Evolutionary conservation across 148 eudicot genomes (phyloP).

Genomic region (Nyssa sinensis): DNA sequence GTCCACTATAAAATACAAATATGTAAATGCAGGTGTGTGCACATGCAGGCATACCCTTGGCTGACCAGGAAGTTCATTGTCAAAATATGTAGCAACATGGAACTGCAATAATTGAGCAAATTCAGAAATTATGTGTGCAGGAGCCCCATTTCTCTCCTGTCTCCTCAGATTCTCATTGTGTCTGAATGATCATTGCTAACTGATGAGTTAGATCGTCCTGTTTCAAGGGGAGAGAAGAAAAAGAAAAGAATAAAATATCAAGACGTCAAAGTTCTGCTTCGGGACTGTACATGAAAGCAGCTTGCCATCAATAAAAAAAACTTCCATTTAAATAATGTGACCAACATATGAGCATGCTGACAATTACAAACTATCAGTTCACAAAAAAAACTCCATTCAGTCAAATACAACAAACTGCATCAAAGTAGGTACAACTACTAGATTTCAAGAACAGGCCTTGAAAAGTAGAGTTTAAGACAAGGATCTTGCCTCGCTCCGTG

Average conservation of each 20-base stretch:
- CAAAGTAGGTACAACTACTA: neutral
- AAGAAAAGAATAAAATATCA: constrained; percentile 6
- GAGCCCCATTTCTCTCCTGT: constrained; percentile 99
- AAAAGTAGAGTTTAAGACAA: neutral
- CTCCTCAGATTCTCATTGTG: constrained; percentile 86
- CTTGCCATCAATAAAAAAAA: neutral
- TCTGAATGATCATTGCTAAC: constrained; percentile 93
- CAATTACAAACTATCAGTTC: too few relatives aligned
- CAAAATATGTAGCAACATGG: constrained; percentile 97
- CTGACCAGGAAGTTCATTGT: constrained; percentile 98
- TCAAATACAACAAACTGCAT: neutral
- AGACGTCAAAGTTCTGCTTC: neutral
- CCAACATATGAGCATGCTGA: neutral
- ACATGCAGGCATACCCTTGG: constrained; percentile 62
- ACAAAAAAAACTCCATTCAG: neutral
- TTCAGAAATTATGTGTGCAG: constrained; percentile 95
- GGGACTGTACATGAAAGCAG: neutral
- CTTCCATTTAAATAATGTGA: neutral
- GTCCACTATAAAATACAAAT: neutral
- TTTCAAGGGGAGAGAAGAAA: constrained; percentile 10
- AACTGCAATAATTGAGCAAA: constrained; percentile 94
- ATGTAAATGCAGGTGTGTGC: neutral
- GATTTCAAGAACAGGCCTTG: neutral
- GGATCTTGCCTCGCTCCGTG: constrained; percentile 73
- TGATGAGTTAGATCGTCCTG: constrained; percentile 99